These are phyloP conservation scores for Ganoderma sp. DNA, from an alignment of 1,284 basidiomycete species.

Conservation along the genomic window DNA sequence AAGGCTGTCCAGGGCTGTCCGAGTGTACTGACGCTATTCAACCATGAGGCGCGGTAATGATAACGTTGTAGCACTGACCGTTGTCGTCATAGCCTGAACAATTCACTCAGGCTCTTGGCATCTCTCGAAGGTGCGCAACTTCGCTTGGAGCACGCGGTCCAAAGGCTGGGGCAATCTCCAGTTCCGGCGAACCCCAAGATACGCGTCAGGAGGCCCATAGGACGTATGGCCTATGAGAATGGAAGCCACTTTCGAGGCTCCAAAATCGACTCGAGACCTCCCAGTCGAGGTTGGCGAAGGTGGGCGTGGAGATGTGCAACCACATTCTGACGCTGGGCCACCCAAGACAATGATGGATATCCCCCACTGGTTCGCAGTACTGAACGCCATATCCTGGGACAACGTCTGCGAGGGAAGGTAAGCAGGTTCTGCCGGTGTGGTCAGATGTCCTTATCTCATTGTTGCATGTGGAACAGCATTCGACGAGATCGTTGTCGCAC, in stretches of 20 bases:
- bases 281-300: background rate
- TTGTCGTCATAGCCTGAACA: background rate
- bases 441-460: background rate
- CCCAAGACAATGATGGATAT: background rate
- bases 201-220: background rate
- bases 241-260: background rate
- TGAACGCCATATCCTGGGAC: background rate
- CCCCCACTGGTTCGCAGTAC: background rate
- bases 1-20: background rate
- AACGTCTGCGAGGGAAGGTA: background rate
- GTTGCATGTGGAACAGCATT: slow-evolving; percentile 4
- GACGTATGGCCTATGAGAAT: background rate
- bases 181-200: background rate
- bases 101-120: background rate
- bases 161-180: background rate
- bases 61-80: background rate
- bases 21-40: background rate
- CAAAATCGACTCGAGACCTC: background rate
- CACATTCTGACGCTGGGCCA: background rate
- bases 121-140: background rate
- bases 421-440: background rate
- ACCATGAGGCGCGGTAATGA: background rate
- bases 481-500: background rate
- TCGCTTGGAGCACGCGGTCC: background rate
- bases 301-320: background rate